Base-by-base conservation (phyloP, 2,329 filamentous ascomycete genomes). In the Chalara sp. region DNA sequence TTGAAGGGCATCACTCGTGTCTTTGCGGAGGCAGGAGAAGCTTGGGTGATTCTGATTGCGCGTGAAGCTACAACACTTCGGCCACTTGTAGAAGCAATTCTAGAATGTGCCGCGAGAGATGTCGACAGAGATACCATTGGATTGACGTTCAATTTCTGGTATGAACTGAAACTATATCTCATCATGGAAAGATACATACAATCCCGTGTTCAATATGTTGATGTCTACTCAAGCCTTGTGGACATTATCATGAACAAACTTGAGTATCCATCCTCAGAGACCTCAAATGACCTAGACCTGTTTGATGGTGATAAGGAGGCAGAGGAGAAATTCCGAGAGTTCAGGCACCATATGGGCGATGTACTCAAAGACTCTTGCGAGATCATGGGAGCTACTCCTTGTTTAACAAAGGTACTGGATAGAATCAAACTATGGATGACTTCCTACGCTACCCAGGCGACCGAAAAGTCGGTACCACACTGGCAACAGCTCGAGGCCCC, bases 401-500 rank as follows among this genome's bases (percentile, higher is more conserved):
- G 93, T 62, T 76, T 99, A 44, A 83, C 81, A 58, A 99, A 99
- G 69, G 87, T 95, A 6, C 89, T 95, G 58, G 75, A 86, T 13
- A 76, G 89, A 52, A 95, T 99, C 59, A 86, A 96, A 67, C 65
- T 83, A 32, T 99, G 95, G 92, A 92, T 91, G 66, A 80, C 82
- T 52, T 85, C 84, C 51, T 90, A 95, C 63, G 91, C 84, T 28
- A 73, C 83, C 47, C 84, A 90, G 65, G 87, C 87, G 8, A 85
- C 79, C 28, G 78, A 81, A 41, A 79, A 82, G 21, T 79, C 83
- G 21, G 91, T 97, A 12, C 92, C 92, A 7, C 85, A 95, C 63
- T 99, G 93, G 93, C 93, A 99, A 70, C 84, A 95, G 67, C 79
- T 99, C 4, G 93, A 99, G 68, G 92, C 93, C 1, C 92, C 95